Conservation (phyloP, 495 filamentous ascomycete genomes). For the Hypoxylon rickii region DNA sequence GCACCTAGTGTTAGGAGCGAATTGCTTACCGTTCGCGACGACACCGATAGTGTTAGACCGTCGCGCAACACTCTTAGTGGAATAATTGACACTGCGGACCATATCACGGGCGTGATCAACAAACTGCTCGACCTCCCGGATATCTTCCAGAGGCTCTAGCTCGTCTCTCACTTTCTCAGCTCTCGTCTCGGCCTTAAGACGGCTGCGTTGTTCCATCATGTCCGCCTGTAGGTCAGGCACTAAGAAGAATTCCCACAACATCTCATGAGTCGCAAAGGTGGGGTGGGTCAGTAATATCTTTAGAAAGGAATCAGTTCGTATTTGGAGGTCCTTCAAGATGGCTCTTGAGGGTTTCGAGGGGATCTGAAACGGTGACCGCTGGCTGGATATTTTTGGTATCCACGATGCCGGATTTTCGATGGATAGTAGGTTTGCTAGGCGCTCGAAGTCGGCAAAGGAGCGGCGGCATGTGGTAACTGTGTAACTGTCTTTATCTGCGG, state of each 20-base stretch:
- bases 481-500: constrained; percentile 66
- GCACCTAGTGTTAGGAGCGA: constrained; percentile 25
- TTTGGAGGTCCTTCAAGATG: constrained; percentile 83
- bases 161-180: constrained; percentile 87
- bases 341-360: constrained; percentile 88
- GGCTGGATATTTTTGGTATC: constrained; percentile 77
- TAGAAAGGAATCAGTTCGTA: constrained; percentile 84
- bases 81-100: constrained; percentile 78
- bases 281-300: constrained; percentile 85
- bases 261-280: constrained; percentile 94
- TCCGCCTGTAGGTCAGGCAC: constrained; percentile 91
- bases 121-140: constrained; percentile 92
- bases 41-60: constrained; percentile 64
- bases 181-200: constrained; percentile 80
- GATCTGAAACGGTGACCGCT: constrained; percentile 88
- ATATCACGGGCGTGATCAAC: constrained; percentile 86
- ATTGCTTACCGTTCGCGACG: constrained; percentile 56
- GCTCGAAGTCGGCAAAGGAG: constrained; percentile 90
- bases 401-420: constrained; percentile 95
- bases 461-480: constrained; percentile 93
- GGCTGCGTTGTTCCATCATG: constrained; percentile 86
- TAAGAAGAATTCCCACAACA: constrained; percentile 99
- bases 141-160: constrained; percentile 79
- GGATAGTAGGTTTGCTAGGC: constrained; percentile 81
- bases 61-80: constrained; percentile 78